These are phyloP conservation scores for Entophlyctis luteolus DNA, from an alignment of 192 early-diverging fungal species.

Conservation along the genomic window DNA sequence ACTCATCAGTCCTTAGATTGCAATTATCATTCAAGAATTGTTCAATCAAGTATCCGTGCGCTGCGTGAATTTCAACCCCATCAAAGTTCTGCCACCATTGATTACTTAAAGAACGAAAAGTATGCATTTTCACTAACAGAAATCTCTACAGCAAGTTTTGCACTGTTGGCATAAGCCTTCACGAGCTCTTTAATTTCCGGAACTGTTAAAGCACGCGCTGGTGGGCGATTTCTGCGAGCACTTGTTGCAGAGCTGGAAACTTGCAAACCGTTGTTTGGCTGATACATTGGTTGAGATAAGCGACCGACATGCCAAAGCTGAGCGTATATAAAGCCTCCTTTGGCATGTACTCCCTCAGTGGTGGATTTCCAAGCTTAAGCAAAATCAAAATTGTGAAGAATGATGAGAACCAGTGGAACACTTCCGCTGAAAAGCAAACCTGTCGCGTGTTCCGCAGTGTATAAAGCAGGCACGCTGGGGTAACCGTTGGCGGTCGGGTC, in stretches of 20 bases:
- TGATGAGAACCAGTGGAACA: background rate
- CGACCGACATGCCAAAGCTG: constrained; percentile 60
- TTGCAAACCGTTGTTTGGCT: constrained; percentile 30
- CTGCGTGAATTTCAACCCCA: constrained; percentile 37
- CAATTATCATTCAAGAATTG: constrained; percentile 75
- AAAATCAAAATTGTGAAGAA: background rate
- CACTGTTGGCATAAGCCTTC: constrained; percentile 47
- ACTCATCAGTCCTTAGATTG: constrained; percentile 86
- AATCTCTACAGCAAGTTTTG: constrained; percentile 8
- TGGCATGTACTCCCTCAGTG: constrained; percentile 56
- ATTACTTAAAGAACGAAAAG: background rate
- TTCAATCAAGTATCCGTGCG: constrained; percentile 86
- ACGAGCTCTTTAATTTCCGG: constrained; percentile 65
- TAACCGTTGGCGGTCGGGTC: constrained; percentile 30
- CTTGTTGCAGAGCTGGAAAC: constrained; percentile 36
- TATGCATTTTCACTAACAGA: constrained; percentile 4
- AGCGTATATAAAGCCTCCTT: constrained; percentile 52
- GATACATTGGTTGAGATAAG: constrained; percentile 29
- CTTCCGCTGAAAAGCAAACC: background rate
- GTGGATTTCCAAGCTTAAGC: constrained; percentile 42
- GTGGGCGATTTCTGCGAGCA: constrained; percentile 17
- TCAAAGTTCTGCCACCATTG: constrained; percentile 32
- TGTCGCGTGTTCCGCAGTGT: constrained; percentile 7
- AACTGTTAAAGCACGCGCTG: constrained; percentile 58
- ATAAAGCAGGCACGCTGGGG: constrained; percentile 16